These are phyloP conservation scores for Dysphania ambrosioides DNA, from an alignment of 148 eudicot genomes.

Conservation along the genomic window DNA sequence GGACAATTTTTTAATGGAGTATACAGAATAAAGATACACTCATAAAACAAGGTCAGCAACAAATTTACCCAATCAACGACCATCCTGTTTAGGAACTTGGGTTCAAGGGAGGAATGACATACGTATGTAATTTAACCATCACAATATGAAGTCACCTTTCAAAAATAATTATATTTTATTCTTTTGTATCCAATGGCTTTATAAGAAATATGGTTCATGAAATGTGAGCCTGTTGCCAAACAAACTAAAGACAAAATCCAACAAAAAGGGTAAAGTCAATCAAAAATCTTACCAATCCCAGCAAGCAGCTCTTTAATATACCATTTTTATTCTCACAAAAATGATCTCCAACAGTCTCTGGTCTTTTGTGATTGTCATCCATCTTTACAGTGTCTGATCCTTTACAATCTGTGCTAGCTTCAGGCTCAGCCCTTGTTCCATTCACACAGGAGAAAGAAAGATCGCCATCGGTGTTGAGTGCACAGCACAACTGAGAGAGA, in stretches of 20 bases:
- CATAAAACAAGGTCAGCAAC: background rate
- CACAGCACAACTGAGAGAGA: constrained; percentile 55
- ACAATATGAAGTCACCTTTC: background rate
- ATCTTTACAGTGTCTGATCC: constrained; percentile 23
- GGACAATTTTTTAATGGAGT: background rate
- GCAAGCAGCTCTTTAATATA: constrained; percentile 51
- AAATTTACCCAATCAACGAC: background rate
- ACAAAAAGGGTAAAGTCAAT: background rate
- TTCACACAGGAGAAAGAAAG: constrained; percentile 15
- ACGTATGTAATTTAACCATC: background rate
- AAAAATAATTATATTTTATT: background rate
- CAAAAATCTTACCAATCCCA: constrained; percentile 64
- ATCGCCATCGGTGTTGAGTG: constrained; percentile 36
- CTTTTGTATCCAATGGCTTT: background rate
- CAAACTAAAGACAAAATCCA: background rate
- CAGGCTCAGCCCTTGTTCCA: constrained; percentile 28
- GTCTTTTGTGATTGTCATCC: constrained; percentile 18
- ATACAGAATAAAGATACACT: too few relatives aligned
- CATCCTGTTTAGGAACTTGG: too few relatives aligned
- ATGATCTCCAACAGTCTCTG: constrained; percentile 31
- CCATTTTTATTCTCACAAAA: constrained; percentile 26
- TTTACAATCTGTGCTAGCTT: constrained; percentile 24
- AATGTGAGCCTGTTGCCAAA: background rate
- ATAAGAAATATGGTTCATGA: background rate
- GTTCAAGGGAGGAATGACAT: too few relatives aligned